Evolutionary conservation across 2,329 filamentous ascomycete genomes (phyloP), one percentile per base, ranked within the genome.

Genomic region (Trichophyton simii): DNA sequence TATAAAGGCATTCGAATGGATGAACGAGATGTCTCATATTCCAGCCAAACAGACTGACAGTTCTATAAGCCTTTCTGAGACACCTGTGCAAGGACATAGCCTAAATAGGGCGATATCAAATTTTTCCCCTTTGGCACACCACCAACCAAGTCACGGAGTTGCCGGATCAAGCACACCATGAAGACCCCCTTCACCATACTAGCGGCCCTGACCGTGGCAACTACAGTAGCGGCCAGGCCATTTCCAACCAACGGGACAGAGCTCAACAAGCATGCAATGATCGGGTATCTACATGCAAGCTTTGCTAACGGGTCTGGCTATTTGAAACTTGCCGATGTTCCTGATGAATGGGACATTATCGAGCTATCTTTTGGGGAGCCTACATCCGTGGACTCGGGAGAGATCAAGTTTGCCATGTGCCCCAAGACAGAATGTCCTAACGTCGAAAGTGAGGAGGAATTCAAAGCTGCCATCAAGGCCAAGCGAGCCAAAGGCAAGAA

Each of bases 291-390:
- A n/a, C 59, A 60, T 28, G 15, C 59, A n/a, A 60, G 59, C 25
- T 60, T 60, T 34, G 59, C 59, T 20, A 60, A 60, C 48, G 59
- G 59, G n/a, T 60, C 59, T 48, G 59, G 59, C 15, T 60, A 60
- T 34, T 5, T 60, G 15, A 54, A 42, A 13, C 28, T 60, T 5
- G 59, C 59, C 15, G 59, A 60, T 31, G 28, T 60, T 9, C 59
- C 59, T 48, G 46, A 54, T 13, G 59, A 41, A 6, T 60, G 59
- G 59, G 59, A 60, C 59, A 55, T 60, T 13, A 60, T 60, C 25
- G 59, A 60, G 18, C 48, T 60, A 18, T 11, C 59, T 48, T 60
- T 60, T 34, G 59, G 59, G 18, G 59, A 60, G 18, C 59, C 59
- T 28, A 60, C 59, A 11, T 60, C 59, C 15, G 48, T 60, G n/a